Percentiles rank a stretch among this genome's conserved stretches.
Evolutionary conservation across 2,329 filamentous ascomycete species (phyloP).

Genomic region (Epichloe sp.): DNA sequence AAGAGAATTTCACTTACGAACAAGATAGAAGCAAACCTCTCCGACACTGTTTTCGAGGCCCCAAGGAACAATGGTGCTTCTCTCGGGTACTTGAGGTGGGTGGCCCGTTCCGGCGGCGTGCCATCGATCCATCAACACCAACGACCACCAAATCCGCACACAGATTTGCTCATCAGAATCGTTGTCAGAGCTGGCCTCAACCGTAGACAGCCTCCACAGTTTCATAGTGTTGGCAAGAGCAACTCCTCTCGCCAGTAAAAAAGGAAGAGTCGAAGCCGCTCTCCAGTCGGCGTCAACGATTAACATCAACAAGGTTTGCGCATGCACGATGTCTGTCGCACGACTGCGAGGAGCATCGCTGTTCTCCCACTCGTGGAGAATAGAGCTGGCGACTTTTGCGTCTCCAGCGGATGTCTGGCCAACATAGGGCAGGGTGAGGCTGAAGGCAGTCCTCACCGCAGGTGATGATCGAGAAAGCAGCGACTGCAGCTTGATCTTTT

Average conservation of each 20-base stretch:
- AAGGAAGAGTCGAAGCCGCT: constrained; percentile 32
- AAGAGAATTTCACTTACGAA: constrained; percentile 35
- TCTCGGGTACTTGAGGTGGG: constrained; percentile 49
- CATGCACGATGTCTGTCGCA: constrained; percentile 40
- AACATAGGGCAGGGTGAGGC: constrained; percentile 48
- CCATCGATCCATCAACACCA: constrained; percentile 62
- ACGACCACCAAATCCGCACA: constrained; percentile 56
- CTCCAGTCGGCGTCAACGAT: constrained; percentile 48
- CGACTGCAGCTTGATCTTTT: constrained; percentile 39
- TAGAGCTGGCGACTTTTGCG: constrained; percentile 29
- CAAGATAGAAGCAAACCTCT: constrained; percentile 49
- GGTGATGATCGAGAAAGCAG: constrained; percentile 43
- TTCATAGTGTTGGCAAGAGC: constrained; percentile 53
- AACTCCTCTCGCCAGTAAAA: constrained; percentile 50
- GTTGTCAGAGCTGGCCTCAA: constrained; percentile 34
- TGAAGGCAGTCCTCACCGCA: constrained; percentile 48
- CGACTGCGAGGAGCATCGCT: constrained; percentile 23
- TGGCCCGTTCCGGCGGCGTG: constrained; percentile 54
- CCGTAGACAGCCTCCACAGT: constrained; percentile 33
- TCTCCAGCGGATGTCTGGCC: constrained; percentile 26
- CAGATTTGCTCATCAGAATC: constrained; percentile 51
- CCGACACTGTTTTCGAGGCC: constrained; percentile 49
- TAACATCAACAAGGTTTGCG: constrained; percentile 55
- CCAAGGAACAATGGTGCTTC: constrained; percentile 44
- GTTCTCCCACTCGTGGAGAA: constrained; percentile 40